A percentile compares a stretch with the other conserved stretches of the same genome.
phyloP scores from a whole-genome alignment of 805 yeast species.

The Candida methanosorbosa region DNA sequence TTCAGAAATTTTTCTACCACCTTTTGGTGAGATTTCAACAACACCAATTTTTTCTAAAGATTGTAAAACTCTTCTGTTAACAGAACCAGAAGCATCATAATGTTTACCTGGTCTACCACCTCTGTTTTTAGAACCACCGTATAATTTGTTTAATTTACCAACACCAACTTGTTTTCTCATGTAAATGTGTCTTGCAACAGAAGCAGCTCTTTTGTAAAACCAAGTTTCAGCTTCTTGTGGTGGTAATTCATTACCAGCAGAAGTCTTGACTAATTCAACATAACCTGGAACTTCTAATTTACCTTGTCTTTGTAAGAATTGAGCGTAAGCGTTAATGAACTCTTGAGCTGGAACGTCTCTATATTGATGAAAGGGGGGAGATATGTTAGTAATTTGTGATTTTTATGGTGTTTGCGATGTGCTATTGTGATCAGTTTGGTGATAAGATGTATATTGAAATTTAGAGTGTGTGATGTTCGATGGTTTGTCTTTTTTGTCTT shows the following conservation, averaged over 20 bases:
- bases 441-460: too few species aligned
- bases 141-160: constrained; percentile 96
- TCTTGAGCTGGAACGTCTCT: constrained; percentile 99
- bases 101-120: constrained; percentile 98
- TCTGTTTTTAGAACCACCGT: constrained; percentile 99
- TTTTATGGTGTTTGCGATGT: not conserved
- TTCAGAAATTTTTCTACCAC: constrained; percentile 99
- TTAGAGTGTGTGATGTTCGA: constrained; percentile 1
- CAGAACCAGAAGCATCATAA: constrained; percentile 98
- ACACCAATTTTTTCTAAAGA: constrained; percentile 98
- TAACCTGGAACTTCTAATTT: constrained; percentile 99
- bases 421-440: too few species aligned
- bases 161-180: constrained; percentile 99
- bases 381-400: constrained; percentile 5
- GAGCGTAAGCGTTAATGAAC: constrained; percentile 98
- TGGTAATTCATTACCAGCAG: constrained; percentile 98
- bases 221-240: constrained; percentile 99
- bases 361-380: constrained; percentile 19
- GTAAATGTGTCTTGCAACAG: constrained; percentile 99
- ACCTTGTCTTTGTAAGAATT: constrained; percentile 99
- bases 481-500: not conserved
- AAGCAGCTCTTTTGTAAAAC: constrained; percentile 99
- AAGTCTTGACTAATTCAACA: constrained; percentile 99
- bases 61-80: constrained; percentile 98
- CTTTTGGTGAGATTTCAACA: constrained; percentile 91